Conservation (phyloP, 1,284 basidiomycete genomes). For the Rhodotorula sp. region DNA sequence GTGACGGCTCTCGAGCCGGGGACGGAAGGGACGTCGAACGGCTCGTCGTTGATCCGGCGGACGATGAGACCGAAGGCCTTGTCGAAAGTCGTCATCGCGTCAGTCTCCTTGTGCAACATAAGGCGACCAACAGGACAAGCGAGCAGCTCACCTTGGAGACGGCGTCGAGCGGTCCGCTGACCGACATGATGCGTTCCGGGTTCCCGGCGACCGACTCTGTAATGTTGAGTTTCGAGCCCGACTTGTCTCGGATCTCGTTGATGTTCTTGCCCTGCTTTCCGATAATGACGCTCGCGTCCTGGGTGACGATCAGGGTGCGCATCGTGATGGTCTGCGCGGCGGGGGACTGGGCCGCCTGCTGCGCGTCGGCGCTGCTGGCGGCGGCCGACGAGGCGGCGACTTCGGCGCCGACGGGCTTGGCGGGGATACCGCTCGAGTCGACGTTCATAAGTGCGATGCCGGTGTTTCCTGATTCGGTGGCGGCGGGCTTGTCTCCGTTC, state of each 20-base stretch:
- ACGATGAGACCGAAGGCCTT: conserved; percentile 99
- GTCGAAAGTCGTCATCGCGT: neutral
- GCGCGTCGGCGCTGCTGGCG: neutral
- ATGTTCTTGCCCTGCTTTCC: conserved; percentile 95
- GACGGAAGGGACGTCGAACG: conserved; percentile 94
- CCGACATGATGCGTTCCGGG: conserved; percentile 95
- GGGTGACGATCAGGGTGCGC: conserved; percentile 81
- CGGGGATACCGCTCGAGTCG: conserved; percentile 32
- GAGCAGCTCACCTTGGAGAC: conserved; percentile 78
- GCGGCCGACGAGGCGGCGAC: conserved; percentile 26
- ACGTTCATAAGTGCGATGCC: conserved; percentile 33
- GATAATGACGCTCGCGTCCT: conserved; percentile 99
- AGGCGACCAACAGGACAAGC: neutral
- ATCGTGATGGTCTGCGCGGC: conserved; percentile 39
- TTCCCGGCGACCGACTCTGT: conserved; percentile 96
- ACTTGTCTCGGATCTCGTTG: conserved; percentile 98
- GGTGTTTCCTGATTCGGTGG: neutral
- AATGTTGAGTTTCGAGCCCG: conserved; percentile 89
- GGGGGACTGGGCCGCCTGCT: conserved; percentile 12
- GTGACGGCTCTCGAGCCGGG: conserved; percentile 97
- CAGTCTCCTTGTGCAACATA: neutral
- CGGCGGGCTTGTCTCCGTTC: neutral
- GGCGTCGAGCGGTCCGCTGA: conserved; percentile 94
- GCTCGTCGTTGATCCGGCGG: conserved; percentile 97
- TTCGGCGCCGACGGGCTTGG: conserved; percentile 22